A percentile compares a stretch with the other conserved stretches of the same genome.
Evolutionary conservation across 129 eudicot species (phyloP).

Genomic region (Flaveria robusta): DNA sequence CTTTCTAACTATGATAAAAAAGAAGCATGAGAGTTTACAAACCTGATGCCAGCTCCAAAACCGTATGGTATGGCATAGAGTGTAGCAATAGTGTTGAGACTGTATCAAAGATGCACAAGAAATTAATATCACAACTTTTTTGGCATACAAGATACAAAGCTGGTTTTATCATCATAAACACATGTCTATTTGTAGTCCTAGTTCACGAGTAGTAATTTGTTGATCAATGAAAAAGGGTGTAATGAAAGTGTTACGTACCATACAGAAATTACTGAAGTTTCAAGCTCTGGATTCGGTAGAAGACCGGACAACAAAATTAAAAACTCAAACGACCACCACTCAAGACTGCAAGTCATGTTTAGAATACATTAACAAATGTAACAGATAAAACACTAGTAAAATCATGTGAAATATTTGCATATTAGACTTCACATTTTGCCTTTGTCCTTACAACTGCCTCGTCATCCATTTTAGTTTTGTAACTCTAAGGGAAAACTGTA

Average conservation of each 20-base stretch:
- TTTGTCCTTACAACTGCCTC: not conserved
- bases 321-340: slow-evolving; percentile 91
- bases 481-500: not conserved
- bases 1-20: not conserved
- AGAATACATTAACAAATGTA: not conserved
- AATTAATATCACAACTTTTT: not conserved
- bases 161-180: not conserved
- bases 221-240: not conserved
- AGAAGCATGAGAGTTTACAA: not conserved
- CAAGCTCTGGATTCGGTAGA: slow-evolving; percentile 73
- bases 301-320: slow-evolving; percentile 70
- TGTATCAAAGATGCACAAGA: slow-evolving; percentile 32
- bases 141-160: not conserved
- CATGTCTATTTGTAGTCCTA: not conserved
- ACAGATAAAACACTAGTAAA: not conserved
- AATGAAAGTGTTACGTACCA: slow-evolving; percentile 41
- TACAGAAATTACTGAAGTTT: slow-evolving; percentile 70
- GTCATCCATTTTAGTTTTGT: not conserved
- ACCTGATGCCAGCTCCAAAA: slow-evolving; percentile 75
- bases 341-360: slow-evolving; percentile 52
- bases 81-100: slow-evolving; percentile 59
- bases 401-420: not conserved
- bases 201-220: not conserved
- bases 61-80: slow-evolving; percentile 71
- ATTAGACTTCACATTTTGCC: not conserved